Conservation (phyloP, 306 rosid species). For the Sicyos edulis region DNA sequence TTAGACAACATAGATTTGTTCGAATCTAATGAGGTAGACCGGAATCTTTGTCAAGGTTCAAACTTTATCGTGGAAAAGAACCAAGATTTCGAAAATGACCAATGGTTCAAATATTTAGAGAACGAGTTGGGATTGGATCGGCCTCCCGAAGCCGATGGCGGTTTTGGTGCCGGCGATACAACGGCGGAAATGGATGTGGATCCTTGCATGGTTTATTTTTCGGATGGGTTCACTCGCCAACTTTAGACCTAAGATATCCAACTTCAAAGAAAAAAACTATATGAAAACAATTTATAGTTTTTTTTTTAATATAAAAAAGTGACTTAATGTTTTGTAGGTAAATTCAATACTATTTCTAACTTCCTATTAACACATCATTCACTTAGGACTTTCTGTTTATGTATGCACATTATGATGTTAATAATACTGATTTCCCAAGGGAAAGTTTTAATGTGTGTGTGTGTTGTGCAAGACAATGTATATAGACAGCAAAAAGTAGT, state of each 20-base stretch:
- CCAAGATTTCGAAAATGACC: constrained; percentile 29
- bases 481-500: background rate
- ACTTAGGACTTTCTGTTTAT: background rate
- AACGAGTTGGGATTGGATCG: constrained; percentile 49
- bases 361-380: background rate
- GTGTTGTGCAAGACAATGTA: background rate
- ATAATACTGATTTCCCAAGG: background rate
- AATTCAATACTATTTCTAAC: background rate
- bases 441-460: background rate
- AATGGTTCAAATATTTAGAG: constrained; percentile 49
- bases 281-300: background rate
- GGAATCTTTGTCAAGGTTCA: constrained; percentile 18
- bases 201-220: constrained; percentile 9
- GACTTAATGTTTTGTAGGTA: constrained; percentile 5
- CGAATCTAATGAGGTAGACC: constrained; percentile 15
- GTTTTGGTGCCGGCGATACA: background rate
- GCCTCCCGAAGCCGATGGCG: background rate
- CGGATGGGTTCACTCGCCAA: constrained; percentile 1
- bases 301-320: background rate
- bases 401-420: background rate
- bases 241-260: background rate
- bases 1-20: constrained; percentile 24
- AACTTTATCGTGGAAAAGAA: constrained; percentile 21
- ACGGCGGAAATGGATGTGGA: background rate
- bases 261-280: background rate